Percentiles rank a stretch among this genome's conserved stretches.
Conservation (phyloP, 2,329 filamentous ascomycete genomes). For the Aaosphaeria pasadenensis region DNA sequence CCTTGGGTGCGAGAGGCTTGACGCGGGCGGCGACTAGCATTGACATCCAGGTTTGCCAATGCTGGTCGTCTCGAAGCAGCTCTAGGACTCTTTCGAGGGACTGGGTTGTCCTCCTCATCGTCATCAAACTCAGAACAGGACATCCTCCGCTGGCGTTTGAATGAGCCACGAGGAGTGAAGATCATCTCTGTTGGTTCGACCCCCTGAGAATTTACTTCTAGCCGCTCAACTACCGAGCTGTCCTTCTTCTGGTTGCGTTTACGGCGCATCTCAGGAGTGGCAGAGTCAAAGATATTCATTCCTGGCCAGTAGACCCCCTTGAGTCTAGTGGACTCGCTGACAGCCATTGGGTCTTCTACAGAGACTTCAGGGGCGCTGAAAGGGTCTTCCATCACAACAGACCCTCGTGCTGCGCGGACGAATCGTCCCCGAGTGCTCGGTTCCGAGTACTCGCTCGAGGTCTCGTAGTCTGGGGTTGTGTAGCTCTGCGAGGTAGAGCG, state of each 20-base stretch:
- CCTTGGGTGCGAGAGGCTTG: slow-evolving; percentile 16
- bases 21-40: slow-evolving; percentile 28
- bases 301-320: slow-evolving; percentile 75
- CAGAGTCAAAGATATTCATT: slow-evolving; percentile 80
- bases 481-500: slow-evolving; percentile 35
- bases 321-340: slow-evolving; percentile 49
- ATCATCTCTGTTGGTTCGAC: slow-evolving; percentile 65
- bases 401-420: slow-evolving; percentile 19
- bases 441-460: slow-evolving; percentile 36
- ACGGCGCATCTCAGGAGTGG: slow-evolving; percentile 68
- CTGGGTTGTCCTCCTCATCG: slow-evolving; percentile 33
- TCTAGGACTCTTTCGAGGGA: slow-evolving; percentile 34
- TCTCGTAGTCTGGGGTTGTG: slow-evolving; percentile 36
- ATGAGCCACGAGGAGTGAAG: slow-evolving; percentile 48
- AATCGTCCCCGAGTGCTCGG: slow-evolving; percentile 24
- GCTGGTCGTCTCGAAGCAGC: slow-evolving; percentile 21
- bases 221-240: slow-evolving; percentile 64
- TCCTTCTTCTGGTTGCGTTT: slow-evolving; percentile 78
- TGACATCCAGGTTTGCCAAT: slow-evolving; percentile 30
- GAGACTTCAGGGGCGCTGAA: slow-evolving; percentile 8
- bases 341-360: slow-evolving; percentile 21
- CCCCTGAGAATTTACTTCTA: slow-evolving; percentile 62
- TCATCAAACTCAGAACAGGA: slow-evolving; percentile 43
- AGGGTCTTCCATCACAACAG: slow-evolving; percentile 30
- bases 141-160: slow-evolving; percentile 44